Percentiles rank a stretch among this genome's conserved stretches.
Conservation (phyloP, 2,329 filamentous ascomycete species). For the Furcasterigmium sp. region DNA sequence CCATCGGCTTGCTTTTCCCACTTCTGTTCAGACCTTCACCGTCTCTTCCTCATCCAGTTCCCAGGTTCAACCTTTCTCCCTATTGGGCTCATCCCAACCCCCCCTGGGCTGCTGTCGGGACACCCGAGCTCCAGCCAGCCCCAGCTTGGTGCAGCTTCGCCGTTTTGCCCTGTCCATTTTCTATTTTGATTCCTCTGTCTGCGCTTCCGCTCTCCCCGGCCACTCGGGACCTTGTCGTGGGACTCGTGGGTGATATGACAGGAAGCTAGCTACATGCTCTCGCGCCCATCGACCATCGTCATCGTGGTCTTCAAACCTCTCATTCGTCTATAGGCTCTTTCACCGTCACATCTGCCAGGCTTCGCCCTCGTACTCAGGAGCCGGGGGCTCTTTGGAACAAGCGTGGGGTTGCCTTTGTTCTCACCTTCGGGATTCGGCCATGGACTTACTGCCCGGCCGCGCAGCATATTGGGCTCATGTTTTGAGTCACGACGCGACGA, state of each 20-base stretch:
- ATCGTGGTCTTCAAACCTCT: not conserved
- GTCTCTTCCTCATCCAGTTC: conserved; percentile 1
- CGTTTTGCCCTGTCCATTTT: not conserved
- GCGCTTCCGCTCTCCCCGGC: not conserved
- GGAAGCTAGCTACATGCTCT: not conserved
- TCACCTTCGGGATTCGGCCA: not conserved
- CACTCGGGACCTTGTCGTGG: not conserved
- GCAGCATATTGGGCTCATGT: not conserved
- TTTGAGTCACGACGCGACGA: too few species aligned
- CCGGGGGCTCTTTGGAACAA: not conserved
- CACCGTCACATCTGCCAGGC: not conserved
- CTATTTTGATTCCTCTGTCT: not conserved
- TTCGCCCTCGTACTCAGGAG: not conserved
- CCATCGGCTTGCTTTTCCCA: not conserved
- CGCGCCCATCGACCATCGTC: not conserved
- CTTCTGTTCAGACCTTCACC: conserved; percentile 1
- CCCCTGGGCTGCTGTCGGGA: not conserved
- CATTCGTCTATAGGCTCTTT: not conserved
- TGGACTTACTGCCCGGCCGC: not conserved
- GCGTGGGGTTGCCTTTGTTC: not conserved
- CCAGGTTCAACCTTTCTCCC: conserved; percentile 1
- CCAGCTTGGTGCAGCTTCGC: not conserved
- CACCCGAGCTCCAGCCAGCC: not conserved
- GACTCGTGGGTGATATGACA: not conserved
- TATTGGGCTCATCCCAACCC: conserved; percentile 1